Evolutionary conservation across 192 early-diverging fungal species (phyloP).

Genomic region (Gonapodya prolifera): DNA sequence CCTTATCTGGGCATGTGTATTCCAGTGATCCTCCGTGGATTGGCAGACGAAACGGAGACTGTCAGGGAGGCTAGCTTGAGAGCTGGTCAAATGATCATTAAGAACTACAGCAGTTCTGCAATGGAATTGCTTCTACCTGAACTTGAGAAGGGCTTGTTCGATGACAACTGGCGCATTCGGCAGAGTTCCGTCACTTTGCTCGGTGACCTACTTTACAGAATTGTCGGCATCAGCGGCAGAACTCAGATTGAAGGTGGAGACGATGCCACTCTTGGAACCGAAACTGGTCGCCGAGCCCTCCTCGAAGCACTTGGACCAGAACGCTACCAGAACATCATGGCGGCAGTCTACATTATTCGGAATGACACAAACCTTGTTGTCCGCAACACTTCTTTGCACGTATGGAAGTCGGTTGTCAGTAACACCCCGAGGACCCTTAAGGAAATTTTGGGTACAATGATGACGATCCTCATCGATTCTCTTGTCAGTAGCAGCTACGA

Average conservation of each 20-base stretch:
- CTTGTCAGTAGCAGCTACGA: conserved; percentile 65
- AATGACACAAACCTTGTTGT: conserved; percentile 41
- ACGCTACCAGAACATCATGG: conserved; percentile 69
- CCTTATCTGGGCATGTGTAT: conserved; percentile 79
- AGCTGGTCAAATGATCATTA: conserved; percentile 86
- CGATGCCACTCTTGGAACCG: conserved; percentile 46
- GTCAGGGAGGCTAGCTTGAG: conserved; percentile 86
- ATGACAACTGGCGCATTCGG: conserved; percentile 93
- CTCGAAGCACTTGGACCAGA: conserved; percentile 72
- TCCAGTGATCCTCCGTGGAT: conserved; percentile 73
- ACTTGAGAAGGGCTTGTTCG: conserved; percentile 75
- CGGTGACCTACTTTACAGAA: conserved; percentile 85
- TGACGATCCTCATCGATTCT: conserved; percentile 75
- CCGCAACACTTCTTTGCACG: conserved; percentile 20
- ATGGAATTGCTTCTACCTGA: conserved; percentile 84
- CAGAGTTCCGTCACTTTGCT: conserved; percentile 87
- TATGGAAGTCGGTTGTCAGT: conserved; percentile 91
- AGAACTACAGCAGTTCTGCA: conserved; percentile 75
- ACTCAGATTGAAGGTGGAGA: conserved; percentile 28
- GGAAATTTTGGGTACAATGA: conserved; percentile 83
- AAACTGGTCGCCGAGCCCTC: conserved; percentile 54
- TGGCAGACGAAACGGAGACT: conserved; percentile 91
- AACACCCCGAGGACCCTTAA: conserved; percentile 96
- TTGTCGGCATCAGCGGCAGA: conserved; percentile 70
- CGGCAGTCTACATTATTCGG: conserved; percentile 85